phyloP scores from a whole-genome alignment of 305 asterid genomes.

The Solanum hybrid region DNA sequence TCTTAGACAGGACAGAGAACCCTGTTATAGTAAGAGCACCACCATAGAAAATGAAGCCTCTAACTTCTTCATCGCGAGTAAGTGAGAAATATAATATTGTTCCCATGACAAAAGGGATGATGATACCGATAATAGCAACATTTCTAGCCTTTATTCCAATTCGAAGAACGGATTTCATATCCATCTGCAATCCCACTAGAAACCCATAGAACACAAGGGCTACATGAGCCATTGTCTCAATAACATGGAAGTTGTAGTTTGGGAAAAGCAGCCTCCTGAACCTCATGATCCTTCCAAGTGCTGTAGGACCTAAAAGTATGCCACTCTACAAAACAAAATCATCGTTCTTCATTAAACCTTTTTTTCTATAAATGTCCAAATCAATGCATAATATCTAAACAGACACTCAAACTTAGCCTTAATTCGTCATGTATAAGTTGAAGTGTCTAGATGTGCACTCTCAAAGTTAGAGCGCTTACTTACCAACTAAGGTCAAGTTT shows the following conservation, averaged over 20 bases:
- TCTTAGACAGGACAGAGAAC: constrained; percentile 35
- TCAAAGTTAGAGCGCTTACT: not conserved
- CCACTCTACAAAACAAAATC: constrained; percentile 45
- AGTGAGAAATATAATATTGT: constrained; percentile 30
- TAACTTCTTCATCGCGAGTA: not conserved
- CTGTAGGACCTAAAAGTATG: constrained; percentile 66
- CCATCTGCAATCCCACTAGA: constrained; percentile 69
- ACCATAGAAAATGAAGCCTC: constrained; percentile 74
- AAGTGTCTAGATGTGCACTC: not conserved
- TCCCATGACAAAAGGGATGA: constrained; percentile 54
- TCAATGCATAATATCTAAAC: not conserved
- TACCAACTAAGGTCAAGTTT: not conserved
- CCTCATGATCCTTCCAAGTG: constrained; percentile 33
- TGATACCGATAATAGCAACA: constrained; percentile 45
- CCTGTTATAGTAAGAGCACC: constrained; percentile 62
- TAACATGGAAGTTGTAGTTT: constrained; percentile 38
- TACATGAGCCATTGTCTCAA: constrained; percentile 89
- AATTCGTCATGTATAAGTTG: not conserved
- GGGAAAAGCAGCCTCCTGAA: constrained; percentile 44
- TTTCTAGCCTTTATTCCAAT: constrained; percentile 43
- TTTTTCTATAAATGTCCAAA: not conserved
- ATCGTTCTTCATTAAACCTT: not conserved
- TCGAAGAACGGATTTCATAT: constrained; percentile 35
- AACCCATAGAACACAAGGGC: constrained; percentile 60
- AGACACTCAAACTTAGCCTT: not conserved